Percentiles rank a stretch among this genome's conserved stretches.
Conservation (phyloP, 371 early-diverging fungal species). For the Mucor sp. region DNA sequence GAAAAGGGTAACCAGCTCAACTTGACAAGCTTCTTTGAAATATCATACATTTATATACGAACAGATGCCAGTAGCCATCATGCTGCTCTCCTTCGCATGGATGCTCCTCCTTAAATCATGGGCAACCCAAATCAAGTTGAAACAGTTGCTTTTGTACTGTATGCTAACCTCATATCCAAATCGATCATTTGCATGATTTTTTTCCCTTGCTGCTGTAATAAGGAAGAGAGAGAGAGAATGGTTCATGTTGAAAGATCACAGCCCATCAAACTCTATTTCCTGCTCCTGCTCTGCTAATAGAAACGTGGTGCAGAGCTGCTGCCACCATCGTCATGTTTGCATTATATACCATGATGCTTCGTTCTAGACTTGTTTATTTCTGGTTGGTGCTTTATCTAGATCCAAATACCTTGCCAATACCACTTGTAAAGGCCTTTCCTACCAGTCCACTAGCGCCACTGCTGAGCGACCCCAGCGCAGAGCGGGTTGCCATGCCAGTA, state of each 20-base stretch:
- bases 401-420: constrained; percentile 38
- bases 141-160: not conserved
- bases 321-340: not conserved
- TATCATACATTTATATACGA: not conserved
- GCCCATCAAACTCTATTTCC: not conserved
- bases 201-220: not conserved
- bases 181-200: not conserved
- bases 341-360: not conserved
- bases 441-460: constrained; percentile 43
- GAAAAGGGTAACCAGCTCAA: not conserved
- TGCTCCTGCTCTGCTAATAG: no score
- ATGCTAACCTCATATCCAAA: not conserved
- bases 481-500: constrained; percentile 45
- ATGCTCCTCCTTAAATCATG: not conserved
- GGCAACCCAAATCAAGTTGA: not conserved
- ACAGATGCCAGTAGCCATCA: not conserved
- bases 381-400: constrained; percentile 26
- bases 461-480: constrained; percentile 44
- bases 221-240: not conserved
- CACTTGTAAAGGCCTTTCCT: constrained; percentile 42
- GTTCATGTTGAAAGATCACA: not conserved
- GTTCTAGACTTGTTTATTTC: not conserved
- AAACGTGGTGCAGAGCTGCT: not conserved
- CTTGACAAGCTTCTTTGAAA: not conserved
- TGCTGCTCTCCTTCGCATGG: not conserved